These are phyloP conservation scores for Dactylorhiza incarnata DNA, from an alignment of 106 monocot species.

Conservation along the genomic window DNA sequence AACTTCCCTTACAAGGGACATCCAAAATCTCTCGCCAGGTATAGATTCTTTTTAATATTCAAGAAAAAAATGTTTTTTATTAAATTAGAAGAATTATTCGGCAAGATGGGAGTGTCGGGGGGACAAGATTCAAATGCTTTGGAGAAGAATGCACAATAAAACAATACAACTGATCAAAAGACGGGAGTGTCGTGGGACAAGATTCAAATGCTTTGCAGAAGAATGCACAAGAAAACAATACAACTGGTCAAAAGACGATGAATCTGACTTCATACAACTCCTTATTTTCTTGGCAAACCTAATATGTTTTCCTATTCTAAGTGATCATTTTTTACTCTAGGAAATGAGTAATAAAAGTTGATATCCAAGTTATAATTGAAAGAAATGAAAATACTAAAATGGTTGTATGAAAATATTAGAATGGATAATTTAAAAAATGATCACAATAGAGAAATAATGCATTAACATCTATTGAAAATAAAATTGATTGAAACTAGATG, in stretches of 20 bases:
- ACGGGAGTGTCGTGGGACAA: not conserved
- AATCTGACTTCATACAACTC: not conserved
- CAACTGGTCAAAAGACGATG: not conserved
- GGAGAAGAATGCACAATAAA: not conserved
- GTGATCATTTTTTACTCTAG: not conserved
- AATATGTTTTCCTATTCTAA: not conserved
- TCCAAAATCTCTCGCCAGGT: slow-evolving; percentile 14
- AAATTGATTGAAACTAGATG: no score
- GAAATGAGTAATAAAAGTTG: not conserved
- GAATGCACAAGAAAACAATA: not conserved
- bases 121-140: not conserved
- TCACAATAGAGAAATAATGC: no score
- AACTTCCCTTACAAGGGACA: slow-evolving; percentile 12
- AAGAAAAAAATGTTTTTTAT: not conserved
- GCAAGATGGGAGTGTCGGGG: not conserved
- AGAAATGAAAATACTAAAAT: not conserved
- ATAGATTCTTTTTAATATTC: not conserved
- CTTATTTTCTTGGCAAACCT: not conserved
- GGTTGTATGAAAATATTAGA: no score
- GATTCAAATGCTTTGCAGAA: not conserved
- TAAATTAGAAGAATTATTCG: not conserved
- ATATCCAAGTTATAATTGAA: not conserved
- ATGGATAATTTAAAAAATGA: no score
- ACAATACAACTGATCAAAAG: not conserved
- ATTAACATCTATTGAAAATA: no score